phyloP scores from a whole-genome alignment of 2,329 filamentous ascomycete species.

The Aspergillus luchuensis region DNA sequence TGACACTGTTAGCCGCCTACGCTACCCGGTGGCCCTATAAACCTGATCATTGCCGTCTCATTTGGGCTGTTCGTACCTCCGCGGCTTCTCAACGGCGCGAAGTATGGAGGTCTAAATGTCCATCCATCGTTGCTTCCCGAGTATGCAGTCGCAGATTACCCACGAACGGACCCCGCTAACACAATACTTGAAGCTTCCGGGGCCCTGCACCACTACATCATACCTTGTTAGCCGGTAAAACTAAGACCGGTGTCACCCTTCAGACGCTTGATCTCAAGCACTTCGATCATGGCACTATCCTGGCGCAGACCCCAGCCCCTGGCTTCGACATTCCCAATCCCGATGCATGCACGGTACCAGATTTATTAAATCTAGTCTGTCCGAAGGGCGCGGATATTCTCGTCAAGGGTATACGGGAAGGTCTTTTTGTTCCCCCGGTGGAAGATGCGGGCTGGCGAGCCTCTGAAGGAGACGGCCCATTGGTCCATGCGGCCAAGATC shows the following conservation, averaged over 20 bases:
- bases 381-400: slow-evolving; percentile 71
- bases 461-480: slow-evolving; percentile 25
- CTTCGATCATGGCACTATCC: slow-evolving; percentile 78
- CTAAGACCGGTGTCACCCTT: slow-evolving; percentile 72
- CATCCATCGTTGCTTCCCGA: slow-evolving; percentile 90
- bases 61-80: slow-evolving; percentile 88
- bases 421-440: slow-evolving; percentile 67
- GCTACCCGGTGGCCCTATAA: slow-evolving; percentile 53
- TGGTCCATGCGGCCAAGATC: slow-evolving; percentile 71
- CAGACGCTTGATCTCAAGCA: slow-evolving; percentile 77
- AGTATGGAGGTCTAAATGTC: slow-evolving; percentile 88
- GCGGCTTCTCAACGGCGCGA: slow-evolving; percentile 67
- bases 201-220: slow-evolving; percentile 87
- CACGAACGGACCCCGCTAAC: not conserved
- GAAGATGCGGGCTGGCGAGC: slow-evolving; percentile 32
- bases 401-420: slow-evolving; percentile 61
- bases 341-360: slow-evolving; percentile 48
- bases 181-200: slow-evolving; percentile 60
- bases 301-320: slow-evolving; percentile 67
- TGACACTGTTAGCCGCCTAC: slow-evolving; percentile 55
- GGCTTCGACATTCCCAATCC: slow-evolving; percentile 57
- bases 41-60: slow-evolving; percentile 88
- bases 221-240: slow-evolving; percentile 66
- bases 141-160: slow-evolving; percentile 47
- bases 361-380: slow-evolving; percentile 60